phyloP scores from a whole-genome alignment of 768 basidiomycete genomes.

The Mycena pura region DNA sequence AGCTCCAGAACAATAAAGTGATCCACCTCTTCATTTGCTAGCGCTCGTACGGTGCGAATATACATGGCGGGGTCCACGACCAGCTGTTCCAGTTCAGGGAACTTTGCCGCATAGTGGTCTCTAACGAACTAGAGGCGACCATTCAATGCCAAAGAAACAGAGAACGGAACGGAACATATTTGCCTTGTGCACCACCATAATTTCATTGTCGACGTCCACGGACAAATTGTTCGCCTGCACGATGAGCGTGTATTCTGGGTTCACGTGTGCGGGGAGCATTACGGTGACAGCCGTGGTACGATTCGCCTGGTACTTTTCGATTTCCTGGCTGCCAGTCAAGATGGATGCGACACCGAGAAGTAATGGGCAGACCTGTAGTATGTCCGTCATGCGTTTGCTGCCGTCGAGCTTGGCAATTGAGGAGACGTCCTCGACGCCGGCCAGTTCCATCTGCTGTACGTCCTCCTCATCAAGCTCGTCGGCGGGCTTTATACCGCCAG shows the following conservation, averaged over 20 bases:
- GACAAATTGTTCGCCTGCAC: conserved; percentile 98
- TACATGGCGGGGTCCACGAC: conserved; percentile 92
- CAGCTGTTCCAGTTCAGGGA: conserved; percentile 96
- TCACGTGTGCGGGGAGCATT: conserved; percentile 81
- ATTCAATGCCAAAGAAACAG: conserved; percentile 31
- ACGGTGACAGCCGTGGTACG: conserved; percentile 84
- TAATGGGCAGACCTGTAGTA: conserved; percentile 65
- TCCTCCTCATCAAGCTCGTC: conserved; percentile 95
- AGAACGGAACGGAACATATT: no score
- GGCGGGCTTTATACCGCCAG: conserved; percentile 91
- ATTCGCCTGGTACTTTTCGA: conserved; percentile 82
- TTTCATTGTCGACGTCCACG: conserved; percentile 98
- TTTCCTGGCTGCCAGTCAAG: conserved; percentile 62
- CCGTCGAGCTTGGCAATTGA: conserved; percentile 90
- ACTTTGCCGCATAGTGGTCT: conserved; percentile 94
- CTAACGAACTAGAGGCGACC: conserved; percentile 79
- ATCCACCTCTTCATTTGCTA: conserved; percentile 82
- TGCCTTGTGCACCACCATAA: conserved; percentile 95
- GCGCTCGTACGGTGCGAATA: conserved; percentile 86
- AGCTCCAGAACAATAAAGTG: neutral
- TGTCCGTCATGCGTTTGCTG: conserved; percentile 88
- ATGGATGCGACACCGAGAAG: neutral
- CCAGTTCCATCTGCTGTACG: conserved; percentile 93
- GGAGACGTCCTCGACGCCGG: conserved; percentile 81
- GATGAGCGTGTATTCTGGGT: conserved; percentile 95